Conservation (phyloP, 257 asterid species). For the Nicotiana benthamiana region DNA sequence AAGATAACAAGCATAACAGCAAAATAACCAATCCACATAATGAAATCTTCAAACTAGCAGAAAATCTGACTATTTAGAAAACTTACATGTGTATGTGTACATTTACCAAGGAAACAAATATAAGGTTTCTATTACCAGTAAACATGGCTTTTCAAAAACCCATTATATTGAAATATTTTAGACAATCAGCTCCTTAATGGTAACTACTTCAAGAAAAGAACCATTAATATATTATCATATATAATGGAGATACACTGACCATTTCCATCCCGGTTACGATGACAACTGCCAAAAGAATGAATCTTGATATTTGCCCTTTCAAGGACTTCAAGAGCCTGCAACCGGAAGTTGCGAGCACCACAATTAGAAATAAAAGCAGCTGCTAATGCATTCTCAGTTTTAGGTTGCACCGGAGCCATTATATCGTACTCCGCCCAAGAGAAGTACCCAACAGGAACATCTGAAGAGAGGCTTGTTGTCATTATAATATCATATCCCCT, state of each 20-base stretch:
- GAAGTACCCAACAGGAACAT: conserved; percentile 97
- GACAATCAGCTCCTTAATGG: not conserved
- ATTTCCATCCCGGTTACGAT: conserved; percentile 67
- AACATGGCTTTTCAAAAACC: not conserved
- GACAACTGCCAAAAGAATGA: conserved; percentile 93
- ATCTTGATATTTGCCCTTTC: conserved; percentile 59
- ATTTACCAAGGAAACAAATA: not conserved
- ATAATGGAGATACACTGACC: conserved; percentile 34
- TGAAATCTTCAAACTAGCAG: not conserved
- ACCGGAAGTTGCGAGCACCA: conserved; percentile 82
- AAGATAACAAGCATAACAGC: not conserved
- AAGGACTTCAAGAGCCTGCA: conserved; percentile 82
- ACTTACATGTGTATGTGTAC: not conserved
- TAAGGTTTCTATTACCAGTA: not conserved
- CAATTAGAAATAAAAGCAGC: conserved; percentile 99
- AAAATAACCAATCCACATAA: not conserved
- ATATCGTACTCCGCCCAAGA: conserved; percentile 97
- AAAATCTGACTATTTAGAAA: not conserved
- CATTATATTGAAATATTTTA: not conserved
- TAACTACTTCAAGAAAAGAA: not conserved
- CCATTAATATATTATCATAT: not conserved
- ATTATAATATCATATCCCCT: conserved; percentile 70
- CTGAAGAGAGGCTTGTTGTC: conserved; percentile 98
- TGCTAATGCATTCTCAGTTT: conserved; percentile 69
- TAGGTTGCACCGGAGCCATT: conserved; percentile 92